Percentiles rank a stretch among this genome's conserved stretches.
Conservation (phyloP, 2,329 filamentous ascomycete genomes). For the Aphanocladium album region DNA sequence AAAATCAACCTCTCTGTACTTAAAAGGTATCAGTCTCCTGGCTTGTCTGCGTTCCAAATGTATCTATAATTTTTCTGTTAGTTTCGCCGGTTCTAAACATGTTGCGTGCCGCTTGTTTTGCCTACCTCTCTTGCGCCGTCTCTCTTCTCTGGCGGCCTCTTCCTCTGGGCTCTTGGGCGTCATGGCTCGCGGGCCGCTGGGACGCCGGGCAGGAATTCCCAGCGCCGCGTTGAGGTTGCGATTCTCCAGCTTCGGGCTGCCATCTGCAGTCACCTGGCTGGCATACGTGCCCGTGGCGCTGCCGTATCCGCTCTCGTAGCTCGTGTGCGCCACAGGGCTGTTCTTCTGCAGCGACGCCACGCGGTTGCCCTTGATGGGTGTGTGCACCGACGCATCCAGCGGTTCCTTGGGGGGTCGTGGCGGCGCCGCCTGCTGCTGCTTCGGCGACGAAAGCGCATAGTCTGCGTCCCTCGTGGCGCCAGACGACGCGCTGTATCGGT, state of each 20-base stretch:
- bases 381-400: constrained; percentile 39
- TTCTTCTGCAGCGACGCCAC: constrained; percentile 48
- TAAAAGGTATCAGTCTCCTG: constrained; percentile 53
- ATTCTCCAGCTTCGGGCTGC: constrained; percentile 53
- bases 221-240: constrained; percentile 51
- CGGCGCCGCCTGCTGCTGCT: constrained; percentile 37
- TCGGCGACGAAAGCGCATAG: constrained; percentile 43
- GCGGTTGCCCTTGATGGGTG: constrained; percentile 43
- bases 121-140: constrained; percentile 55
- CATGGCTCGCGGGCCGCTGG: constrained; percentile 57
- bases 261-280: constrained; percentile 44
- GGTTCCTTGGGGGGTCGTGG: constrained; percentile 61
- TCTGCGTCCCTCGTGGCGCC: constrained; percentile 31
- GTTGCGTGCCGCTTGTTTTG: background rate
- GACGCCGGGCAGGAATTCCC: constrained; percentile 47
- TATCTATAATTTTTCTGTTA: constrained; percentile 38
- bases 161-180: constrained; percentile 50
- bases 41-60: constrained; percentile 47
- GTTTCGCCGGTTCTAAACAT: background rate
- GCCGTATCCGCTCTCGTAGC: constrained; percentile 50
- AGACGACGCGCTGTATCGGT: constrained; percentile 43
- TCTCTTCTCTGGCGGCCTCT: constrained; percentile 41
- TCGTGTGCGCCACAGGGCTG: constrained; percentile 53
- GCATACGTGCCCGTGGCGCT: constrained; percentile 41
- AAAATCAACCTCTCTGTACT: constrained; percentile 12